Conservation (phyloP, 805 yeast species). For the Jamesozyma lodderae region DNA sequence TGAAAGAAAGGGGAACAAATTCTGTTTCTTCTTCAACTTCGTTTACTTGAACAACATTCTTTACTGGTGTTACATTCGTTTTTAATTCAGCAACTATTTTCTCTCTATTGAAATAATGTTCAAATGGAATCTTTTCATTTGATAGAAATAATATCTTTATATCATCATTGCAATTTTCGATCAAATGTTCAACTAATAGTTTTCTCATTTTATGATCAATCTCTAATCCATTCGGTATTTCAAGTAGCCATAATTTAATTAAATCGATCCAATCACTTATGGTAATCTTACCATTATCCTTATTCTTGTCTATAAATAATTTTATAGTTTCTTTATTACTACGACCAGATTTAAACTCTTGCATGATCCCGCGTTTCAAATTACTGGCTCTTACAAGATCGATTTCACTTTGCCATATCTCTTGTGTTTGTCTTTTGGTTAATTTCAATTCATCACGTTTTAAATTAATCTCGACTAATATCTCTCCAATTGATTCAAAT, state of each 20-base stretch:
- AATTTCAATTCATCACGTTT: no score
- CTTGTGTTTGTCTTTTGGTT: neutral
- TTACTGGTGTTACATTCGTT: no score
- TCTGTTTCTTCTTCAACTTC: no score
- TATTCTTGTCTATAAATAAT: neutral
- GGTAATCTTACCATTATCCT: constrained; percentile 1
- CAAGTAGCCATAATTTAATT: constrained; percentile 47
- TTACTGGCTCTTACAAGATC: constrained; percentile 6
- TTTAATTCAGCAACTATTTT: no score
- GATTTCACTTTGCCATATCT: constrained; percentile 10
- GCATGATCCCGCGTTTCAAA: constrained; percentile 10
- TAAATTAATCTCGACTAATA: constrained; percentile 3
- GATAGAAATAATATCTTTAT: no score
- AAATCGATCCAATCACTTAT: constrained; percentile 29
- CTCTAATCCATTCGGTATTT: constrained; percentile 49
- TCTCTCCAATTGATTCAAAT: constrained; percentile 8
- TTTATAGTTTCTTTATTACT: neutral
- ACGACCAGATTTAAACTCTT: constrained; percentile 3
- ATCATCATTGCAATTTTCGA: no score
- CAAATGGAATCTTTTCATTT: no score
- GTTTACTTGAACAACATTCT: no score
- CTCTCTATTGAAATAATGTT: no score
- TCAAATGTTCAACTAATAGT: no score
- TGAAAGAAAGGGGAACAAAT: no score
- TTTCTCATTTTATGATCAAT: no score